phyloP scores from a whole-genome alignment of 805 yeast species.

The Grigorovia yakushimaensis region DNA sequence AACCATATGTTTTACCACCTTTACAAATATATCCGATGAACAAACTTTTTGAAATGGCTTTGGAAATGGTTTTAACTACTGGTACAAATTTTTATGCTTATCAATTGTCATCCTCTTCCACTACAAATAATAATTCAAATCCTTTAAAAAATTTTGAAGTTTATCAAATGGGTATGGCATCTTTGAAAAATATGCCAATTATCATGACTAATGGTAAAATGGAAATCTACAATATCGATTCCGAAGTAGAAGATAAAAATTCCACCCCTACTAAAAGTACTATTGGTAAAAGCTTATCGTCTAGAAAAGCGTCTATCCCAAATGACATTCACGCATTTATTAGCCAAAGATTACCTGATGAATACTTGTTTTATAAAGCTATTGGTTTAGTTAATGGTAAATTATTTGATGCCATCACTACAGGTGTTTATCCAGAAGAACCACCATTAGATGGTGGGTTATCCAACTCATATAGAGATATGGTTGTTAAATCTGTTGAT shows the following conservation, averaged over 20 bases:
- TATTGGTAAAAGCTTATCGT: neutral
- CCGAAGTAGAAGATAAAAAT: slow-evolving; percentile 3
- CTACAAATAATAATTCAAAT: slow-evolving; percentile 31
- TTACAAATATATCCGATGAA: slow-evolving; percentile 28
- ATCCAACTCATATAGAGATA: slow-evolving; percentile 46
- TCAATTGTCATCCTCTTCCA: slow-evolving; percentile 28
- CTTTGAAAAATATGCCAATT: slow-evolving; percentile 66
- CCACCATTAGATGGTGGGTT: slow-evolving; percentile 58
- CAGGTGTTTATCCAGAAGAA: slow-evolving; percentile 52
- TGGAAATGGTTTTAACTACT: slow-evolving; percentile 33
- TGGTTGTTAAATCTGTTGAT: slow-evolving; percentile 40
- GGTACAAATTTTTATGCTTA: slow-evolving; percentile 39
- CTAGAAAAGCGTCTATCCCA: slow-evolving; percentile 37
- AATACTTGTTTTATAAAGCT: slow-evolving; percentile 70
- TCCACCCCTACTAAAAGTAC: neutral
- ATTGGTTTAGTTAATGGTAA: slow-evolving; percentile 55
- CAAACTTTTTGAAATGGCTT: slow-evolving; percentile 29
- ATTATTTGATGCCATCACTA: slow-evolving; percentile 55
- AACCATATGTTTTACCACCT: slow-evolving; percentile 51
- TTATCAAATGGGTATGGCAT: slow-evolving; percentile 59
- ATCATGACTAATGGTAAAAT: slow-evolving; percentile 60
- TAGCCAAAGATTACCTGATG: slow-evolving; percentile 80
- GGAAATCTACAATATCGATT: slow-evolving; percentile 41
- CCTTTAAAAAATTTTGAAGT: slow-evolving; percentile 10
- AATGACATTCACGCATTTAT: slow-evolving; percentile 72